Percentiles rank a stretch among this genome's conserved stretches.
phyloP scores from a whole-genome alignment of 306 rosid species.

The Sechiopsis laciniata region DNA sequence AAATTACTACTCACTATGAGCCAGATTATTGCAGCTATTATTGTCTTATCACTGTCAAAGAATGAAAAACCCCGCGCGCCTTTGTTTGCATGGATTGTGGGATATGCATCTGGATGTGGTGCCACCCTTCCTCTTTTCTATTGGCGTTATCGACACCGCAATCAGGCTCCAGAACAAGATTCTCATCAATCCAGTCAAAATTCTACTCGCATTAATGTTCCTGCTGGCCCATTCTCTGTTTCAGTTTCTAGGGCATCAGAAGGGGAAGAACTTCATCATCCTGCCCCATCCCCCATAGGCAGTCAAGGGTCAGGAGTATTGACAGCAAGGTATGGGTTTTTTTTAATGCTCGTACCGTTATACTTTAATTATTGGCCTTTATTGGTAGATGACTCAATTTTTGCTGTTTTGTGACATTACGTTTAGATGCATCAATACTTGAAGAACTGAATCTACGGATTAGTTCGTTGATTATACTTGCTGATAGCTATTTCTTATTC shows the following conservation, averaged over 20 bases:
- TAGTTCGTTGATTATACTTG: not conserved
- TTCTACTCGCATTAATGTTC: slow-evolving; percentile 63
- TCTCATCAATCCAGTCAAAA: slow-evolving; percentile 58
- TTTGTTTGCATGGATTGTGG: slow-evolving; percentile 78
- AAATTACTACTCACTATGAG: slow-evolving; percentile 70
- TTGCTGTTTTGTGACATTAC: not conserved
- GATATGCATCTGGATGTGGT: slow-evolving; percentile 87
- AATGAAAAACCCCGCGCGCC: slow-evolving; percentile 75
- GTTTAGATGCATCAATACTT: not conserved
- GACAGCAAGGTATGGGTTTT: slow-evolving; percentile 56
- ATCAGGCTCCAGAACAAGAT: slow-evolving; percentile 64
- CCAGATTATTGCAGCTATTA: slow-evolving; percentile 77
- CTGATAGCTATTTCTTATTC: not conserved
- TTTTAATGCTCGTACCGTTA: slow-evolving; percentile 17
- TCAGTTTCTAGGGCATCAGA: slow-evolving; percentile 60
- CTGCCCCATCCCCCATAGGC: slow-evolving; percentile 42
- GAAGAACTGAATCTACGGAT: not conserved
- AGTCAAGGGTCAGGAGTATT: slow-evolving; percentile 41
- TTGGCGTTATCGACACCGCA: slow-evolving; percentile 84
- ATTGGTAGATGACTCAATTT: not conserved
- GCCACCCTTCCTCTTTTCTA: slow-evolving; percentile 87
- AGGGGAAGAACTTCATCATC: slow-evolving; percentile 55
- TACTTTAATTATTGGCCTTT: not conserved
- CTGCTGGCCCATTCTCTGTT: slow-evolving; percentile 57
- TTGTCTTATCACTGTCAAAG: slow-evolving; percentile 73